Evolutionary conservation across 2,329 filamentous ascomycete species (phyloP), one percentile per base, ranked within the genome.

Genomic region (Claviceps quebecensis): DNA sequence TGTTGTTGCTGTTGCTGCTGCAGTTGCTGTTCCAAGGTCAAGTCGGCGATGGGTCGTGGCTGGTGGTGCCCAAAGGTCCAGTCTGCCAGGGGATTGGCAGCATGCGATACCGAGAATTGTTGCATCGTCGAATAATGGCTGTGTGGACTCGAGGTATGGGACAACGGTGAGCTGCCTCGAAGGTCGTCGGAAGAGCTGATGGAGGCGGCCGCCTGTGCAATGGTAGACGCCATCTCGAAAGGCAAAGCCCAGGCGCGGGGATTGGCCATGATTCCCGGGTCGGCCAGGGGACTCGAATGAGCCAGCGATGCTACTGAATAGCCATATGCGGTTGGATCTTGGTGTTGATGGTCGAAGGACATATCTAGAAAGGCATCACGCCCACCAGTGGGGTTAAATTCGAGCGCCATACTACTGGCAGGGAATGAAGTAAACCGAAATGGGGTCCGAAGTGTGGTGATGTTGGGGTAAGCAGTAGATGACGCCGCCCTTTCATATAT

Each of bases 301-400:
- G 56, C 50, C 22, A 52, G 51, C 26, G 55, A 44, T 9, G 53
- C 50, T 37, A 48, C 11, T 53, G 56, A 53, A 44, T 58, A 62
- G 55, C 60, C 58, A 58, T 60, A 70, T 49, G 69, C 71, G 66
- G 71, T 72, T 56, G 74, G 72, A 62, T 77, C 78, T 63, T 74
- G 73, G 58, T 77, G 72, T 67, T 74, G 72, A 61, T 73, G 73
- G 64, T 82, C 76, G 68, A 75, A 82, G 59, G 69, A 74, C 63
- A 82, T 71, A 63, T 82, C 78, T 63, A 83, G 64, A 63, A 83
- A 73, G 64, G 72, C 76, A 66, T 82, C 77, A 67, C 72, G 74
- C 63, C 67, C 65, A 67, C 72, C 72, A 64, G 71, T 70, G 64
- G 69, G 63, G 67, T 75, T 75, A 70, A 78, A 83, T 63, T 81